Base-by-base conservation (phyloP, 257 asterid genomes). In the Schizonepeta tenuifolia region DNA sequence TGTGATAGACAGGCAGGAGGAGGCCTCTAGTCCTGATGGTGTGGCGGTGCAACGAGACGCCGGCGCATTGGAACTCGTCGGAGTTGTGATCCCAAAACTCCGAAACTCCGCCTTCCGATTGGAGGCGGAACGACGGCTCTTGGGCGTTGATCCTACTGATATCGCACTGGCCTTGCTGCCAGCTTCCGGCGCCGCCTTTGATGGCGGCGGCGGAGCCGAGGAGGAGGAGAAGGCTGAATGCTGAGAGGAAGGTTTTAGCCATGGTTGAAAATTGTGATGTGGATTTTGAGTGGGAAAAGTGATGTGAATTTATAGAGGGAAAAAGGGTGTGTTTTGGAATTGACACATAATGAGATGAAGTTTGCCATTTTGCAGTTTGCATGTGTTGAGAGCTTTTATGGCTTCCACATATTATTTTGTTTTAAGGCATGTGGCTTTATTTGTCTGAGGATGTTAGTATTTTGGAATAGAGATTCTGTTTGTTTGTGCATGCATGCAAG, bases 291-390 rank as follows among this genome's bases (percentile, higher is more conserved):
- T n/a, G n/a, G n/a, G n/a, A 24, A 1, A 24, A 24, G 26, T 24
- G n/a, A n/a, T n/a, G 65, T 66, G 65, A 12, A 78, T 81, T 78
- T 83, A 86, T 89, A 73, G 72, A 8, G 55, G 59, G 3, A 13
- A 6, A 44, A 65, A 10, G 18, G 12, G 21, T 36, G 22, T 3
- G 61, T 46, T 36, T 9, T 8, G 79, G 9, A 4, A 3, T 49
- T 64, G 87, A 78, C 87, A 86, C 84, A 75, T 75, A 77, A 28
- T 13, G 72, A 46, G 73, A 61, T 6, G 49, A 57, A 31, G 36
- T 7, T 40, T 78, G 92, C 56, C 95, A 88, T 88, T 60, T 83
- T 81, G 90, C 90, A 46, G 51, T 53, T 0, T 86, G 92, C 96
- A 89, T 89, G 96, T 67, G 51, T 33, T 5, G 28, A 1, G 33